These are phyloP conservation scores for Rhododendron mucronatum DNA, from an alignment of 148 eudicot genomes.

Conservation along the genomic window DNA sequence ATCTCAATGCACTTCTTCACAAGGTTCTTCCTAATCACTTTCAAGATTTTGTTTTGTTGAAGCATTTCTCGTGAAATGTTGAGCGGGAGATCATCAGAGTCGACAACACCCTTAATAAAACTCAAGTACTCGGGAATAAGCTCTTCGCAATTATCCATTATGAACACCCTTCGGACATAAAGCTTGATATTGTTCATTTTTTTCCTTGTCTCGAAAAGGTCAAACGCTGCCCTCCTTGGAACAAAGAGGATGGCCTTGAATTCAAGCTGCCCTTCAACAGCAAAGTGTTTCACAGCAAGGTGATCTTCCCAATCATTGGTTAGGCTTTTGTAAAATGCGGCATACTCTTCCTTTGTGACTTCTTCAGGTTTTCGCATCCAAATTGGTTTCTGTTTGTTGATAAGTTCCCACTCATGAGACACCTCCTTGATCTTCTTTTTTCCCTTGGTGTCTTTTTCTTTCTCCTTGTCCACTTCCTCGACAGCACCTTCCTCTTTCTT, in stretches of 20 bases:
- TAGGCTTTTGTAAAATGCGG: neutral
- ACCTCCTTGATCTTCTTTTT: conserved; percentile 7
- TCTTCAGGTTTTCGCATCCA: conserved; percentile 7
- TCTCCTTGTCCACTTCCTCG: conserved; percentile 8
- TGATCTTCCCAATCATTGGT: conserved; percentile 12
- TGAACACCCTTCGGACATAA: conserved; percentile 8
- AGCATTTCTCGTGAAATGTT: conserved; percentile 1
- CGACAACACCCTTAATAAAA: conserved; percentile 4
- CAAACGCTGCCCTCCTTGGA: neutral
- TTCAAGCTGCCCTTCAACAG: conserved; percentile 1
- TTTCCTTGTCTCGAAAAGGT: conserved; percentile 2
- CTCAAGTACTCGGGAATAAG: conserved; percentile 6
- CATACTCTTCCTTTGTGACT: conserved; percentile 4
- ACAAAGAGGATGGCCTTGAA: conserved; percentile 10
- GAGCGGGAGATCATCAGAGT: neutral
- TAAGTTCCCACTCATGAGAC: conserved; percentile 4
- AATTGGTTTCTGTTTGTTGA: conserved; percentile 11
- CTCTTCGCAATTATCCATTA: conserved; percentile 9
- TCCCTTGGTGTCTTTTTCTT: neutral
- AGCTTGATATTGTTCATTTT: conserved; percentile 4
- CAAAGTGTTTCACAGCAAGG: conserved; percentile 9
- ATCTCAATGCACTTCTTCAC: conserved; percentile 9
- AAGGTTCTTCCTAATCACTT: conserved; percentile 7
- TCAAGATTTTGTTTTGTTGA: conserved; percentile 7
- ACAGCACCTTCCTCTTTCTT: conserved; percentile 3